Evolutionary conservation across 2,329 filamentous ascomycete genomes (phyloP), one percentile per base, ranked within the genome.

Genomic region (Colletotrichum limetticola): DNA sequence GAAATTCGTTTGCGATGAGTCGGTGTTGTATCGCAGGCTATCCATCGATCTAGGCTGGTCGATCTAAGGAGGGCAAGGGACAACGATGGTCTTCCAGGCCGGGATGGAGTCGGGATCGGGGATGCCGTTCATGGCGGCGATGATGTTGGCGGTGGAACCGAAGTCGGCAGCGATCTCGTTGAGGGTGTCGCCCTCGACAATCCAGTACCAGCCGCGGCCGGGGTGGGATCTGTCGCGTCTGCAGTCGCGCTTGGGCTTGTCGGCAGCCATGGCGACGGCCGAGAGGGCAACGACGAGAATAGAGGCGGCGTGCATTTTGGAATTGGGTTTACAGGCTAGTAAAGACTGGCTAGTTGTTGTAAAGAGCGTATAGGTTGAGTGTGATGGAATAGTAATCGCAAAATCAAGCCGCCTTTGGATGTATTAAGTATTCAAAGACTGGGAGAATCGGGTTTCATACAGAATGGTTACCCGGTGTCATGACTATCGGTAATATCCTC

Each of bases 121-220:
- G 52, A 56, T 56, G 32, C 14, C 12, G 32, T 65, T 65, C 16
- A 7, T 1, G 0, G 35, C 5, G n/a, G n/a, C 42, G n/a, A 58
- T n/a, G 12, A 7, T 14, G 11, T 3, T 24, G 5, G 24, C 26
- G 3, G 26, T 60, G n/a, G 53, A 60, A 12, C 9, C 37, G 19
- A 58, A 62, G 16, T 62, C 58, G 24, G 16, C 14, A 12, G 58
- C 56, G 42, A 61, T 61, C 4, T 12, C 4, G 22, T 42, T 32
- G 66, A 68, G 66, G 3, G 16, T 37, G 46, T 68, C 66, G 57
- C 56, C 56, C n/a, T 28, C 1, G 4, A 61, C 66, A 46, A 68
- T 30, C 7, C 9, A 28, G 58, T 66, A 66, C 26, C 26, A 66
- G 64, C 64, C 64, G 5, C 12, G 3, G n/a, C 64, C 64, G 9